Percentiles rank a stretch among this genome's conserved stretches.
phyloP scores from a whole-genome alignment of 768 basidiomycete species.

The Termitomyces eurrhizus region DNA sequence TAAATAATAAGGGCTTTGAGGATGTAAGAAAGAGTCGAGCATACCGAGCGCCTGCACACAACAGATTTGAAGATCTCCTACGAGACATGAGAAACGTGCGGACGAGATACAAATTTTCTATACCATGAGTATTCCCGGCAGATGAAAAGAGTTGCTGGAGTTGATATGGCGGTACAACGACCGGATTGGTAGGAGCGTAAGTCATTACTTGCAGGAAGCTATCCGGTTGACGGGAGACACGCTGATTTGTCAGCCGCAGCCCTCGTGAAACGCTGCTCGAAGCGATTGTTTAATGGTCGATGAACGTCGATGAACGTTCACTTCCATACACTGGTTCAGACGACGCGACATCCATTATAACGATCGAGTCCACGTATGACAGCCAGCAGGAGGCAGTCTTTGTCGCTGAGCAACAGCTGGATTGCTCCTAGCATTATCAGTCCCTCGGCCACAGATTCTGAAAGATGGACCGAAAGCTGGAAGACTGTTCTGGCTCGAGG shows the following conservation, averaged over 20 bases:
- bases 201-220: slow-evolving; percentile 26
- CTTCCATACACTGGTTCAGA: neutral
- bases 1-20: neutral
- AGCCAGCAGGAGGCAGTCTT: slow-evolving; percentile 33
- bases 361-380: slow-evolving; percentile 23
- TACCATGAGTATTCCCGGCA: slow-evolving; percentile 19
- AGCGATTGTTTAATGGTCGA: no score
- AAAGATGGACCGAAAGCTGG: slow-evolving; percentile 60
- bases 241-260: slow-evolving; percentile 15
- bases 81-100: slow-evolving; percentile 4
- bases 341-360: slow-evolving; percentile 1
- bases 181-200: slow-evolving; percentile 34
- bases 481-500: slow-evolving; percentile 52
- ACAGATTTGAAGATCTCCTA: slow-evolving; percentile 27
- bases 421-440: slow-evolving; percentile 19
- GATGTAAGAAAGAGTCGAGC: neutral
- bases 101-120: neutral
- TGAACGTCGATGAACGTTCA: neutral
- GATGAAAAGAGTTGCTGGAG: slow-evolving; percentile 43
- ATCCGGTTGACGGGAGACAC: neutral
- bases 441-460: slow-evolving; percentile 28
- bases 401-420: slow-evolving; percentile 33
- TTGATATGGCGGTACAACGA: slow-evolving; percentile 61
- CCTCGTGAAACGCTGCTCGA: slow-evolving; percentile 8
- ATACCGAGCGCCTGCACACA: slow-evolving; percentile 59